These are phyloP conservation scores for Melocanna baccifera DNA, from an alignment of 176 grass and related monocot genomes.

Conservation along the genomic window DNA sequence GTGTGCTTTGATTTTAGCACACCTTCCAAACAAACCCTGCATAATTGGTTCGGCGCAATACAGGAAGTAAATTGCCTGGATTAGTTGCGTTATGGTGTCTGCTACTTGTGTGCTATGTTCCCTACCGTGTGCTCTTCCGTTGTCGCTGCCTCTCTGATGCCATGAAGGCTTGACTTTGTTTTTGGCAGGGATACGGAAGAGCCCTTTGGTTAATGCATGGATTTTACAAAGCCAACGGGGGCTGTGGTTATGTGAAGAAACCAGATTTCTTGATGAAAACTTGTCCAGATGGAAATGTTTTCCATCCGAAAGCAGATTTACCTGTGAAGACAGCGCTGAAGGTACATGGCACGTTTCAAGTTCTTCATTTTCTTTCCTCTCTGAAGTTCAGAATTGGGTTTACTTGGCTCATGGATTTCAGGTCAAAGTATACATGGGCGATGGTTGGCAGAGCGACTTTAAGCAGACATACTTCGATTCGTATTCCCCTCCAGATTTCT, in stretches of 20 bases:
- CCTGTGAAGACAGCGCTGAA: conserved; percentile 73
- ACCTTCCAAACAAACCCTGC: too few relatives aligned
- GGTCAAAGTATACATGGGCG: conserved; percentile 96
- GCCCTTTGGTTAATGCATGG: conserved; percentile 96
- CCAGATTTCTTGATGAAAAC: conserved; percentile 85
- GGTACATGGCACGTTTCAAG: background rate
- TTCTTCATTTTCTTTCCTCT: background rate
- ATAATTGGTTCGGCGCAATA: background rate
- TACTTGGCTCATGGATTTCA: conserved; percentile 17
- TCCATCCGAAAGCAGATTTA: conserved; percentile 67
- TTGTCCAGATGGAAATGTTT: conserved; percentile 73
- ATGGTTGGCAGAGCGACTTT: conserved; percentile 84
- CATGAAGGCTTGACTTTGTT: conserved; percentile 3
- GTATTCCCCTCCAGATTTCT: conserved; percentile 96
- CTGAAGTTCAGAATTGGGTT: conserved; percentile 15
- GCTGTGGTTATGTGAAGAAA: conserved; percentile 92
- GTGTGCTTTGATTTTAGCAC: background rate
- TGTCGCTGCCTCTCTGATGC: background rate
- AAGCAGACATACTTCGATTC: conserved; percentile 76
- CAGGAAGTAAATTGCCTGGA: background rate
- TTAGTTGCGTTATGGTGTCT: background rate
- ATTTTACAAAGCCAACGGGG: conserved; percentile 84
- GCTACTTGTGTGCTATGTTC: background rate
- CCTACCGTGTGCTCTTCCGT: background rate
- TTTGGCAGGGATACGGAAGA: conserved; percentile 75